Evolutionary conservation across 257 asterid genomes (phyloP).

Genomic region (Scutellaria barbata): DNA sequence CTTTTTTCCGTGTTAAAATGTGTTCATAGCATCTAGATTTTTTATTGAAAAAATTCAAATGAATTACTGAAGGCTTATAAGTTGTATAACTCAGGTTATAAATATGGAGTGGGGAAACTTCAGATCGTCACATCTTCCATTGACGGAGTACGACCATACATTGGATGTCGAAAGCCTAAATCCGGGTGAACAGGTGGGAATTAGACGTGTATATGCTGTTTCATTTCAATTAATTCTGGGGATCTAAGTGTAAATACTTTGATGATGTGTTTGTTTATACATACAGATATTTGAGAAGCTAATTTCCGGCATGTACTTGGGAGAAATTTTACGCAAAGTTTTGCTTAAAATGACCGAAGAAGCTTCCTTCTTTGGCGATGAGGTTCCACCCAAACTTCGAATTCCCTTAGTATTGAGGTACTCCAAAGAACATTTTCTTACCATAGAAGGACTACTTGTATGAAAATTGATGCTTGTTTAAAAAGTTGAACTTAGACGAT

Average conservation of each 20-base stretch:
- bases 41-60: not conserved
- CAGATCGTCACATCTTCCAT: constrained; percentile 84
- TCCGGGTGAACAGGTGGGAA: constrained; percentile 84
- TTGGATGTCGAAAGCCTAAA: constrained; percentile 80
- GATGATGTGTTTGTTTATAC: constrained; percentile 5
- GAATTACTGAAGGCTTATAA: constrained; percentile 18
- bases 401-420: constrained; percentile 70
- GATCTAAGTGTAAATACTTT: no score
- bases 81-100: constrained; percentile 60
- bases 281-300: constrained; percentile 85
- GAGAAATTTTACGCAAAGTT: constrained; percentile 78
- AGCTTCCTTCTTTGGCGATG: constrained; percentile 79
- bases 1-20: not conserved
- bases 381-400: constrained; percentile 77
- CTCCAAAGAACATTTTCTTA: not conserved
- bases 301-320: constrained; percentile 94
- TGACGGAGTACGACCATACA: constrained; percentile 73
- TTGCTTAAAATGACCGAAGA: constrained; percentile 77
- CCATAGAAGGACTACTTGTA: no score
- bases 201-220: constrained; percentile 11
- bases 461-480: constrained; percentile 13
- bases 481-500: not conserved
- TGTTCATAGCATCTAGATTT: not conserved
- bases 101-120: constrained; percentile 99
- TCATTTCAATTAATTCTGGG: not conserved